Evolutionary conservation across 2,329 filamentous ascomycete species (phyloP).

Genomic region (Thielaviopsis punctulata): DNA sequence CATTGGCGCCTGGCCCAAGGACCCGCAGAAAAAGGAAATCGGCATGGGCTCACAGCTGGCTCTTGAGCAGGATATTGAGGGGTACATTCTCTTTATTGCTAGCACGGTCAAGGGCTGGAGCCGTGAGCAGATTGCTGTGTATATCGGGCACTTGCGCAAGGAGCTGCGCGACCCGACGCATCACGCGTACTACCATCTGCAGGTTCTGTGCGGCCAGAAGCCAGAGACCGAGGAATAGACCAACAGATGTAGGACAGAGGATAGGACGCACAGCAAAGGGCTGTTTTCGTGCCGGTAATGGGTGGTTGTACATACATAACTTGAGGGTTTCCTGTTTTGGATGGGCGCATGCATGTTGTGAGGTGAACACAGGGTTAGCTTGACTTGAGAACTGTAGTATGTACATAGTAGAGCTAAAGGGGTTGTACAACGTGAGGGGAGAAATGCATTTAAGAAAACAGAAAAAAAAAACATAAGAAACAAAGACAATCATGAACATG

Average conservation of each 20-base stretch:
- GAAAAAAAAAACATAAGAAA: not conserved
- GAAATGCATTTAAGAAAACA: not conserved
- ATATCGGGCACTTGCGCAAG: conserved; percentile 19
- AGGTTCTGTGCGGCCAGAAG: not conserved
- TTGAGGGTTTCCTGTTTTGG: too few species aligned
- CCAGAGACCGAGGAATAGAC: not conserved
- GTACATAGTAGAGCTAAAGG: too few species aligned
- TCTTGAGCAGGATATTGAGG: conserved; percentile 20
- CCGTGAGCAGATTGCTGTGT: conserved; percentile 18
- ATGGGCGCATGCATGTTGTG: too few species aligned
- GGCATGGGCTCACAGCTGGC: conserved; percentile 23
- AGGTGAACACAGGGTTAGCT: too few species aligned
- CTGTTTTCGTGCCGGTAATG: too few species aligned
- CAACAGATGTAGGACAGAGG: too few species aligned
- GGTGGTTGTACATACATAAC: too few species aligned
- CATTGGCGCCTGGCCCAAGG: conserved; percentile 30
- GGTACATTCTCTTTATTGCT: conserved; percentile 22
- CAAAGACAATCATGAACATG: not conserved
- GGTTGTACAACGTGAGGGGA: not conserved
- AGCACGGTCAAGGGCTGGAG: conserved; percentile 22
- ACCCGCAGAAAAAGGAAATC: conserved; percentile 26
- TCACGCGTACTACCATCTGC: not conserved
- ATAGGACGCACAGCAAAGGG: too few species aligned
- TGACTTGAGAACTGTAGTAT: too few species aligned
- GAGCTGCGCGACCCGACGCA: conserved; percentile 19